Conservation (phyloP, 768 basidiomycete genomes). For the Pulveroboletus frians region DNA sequence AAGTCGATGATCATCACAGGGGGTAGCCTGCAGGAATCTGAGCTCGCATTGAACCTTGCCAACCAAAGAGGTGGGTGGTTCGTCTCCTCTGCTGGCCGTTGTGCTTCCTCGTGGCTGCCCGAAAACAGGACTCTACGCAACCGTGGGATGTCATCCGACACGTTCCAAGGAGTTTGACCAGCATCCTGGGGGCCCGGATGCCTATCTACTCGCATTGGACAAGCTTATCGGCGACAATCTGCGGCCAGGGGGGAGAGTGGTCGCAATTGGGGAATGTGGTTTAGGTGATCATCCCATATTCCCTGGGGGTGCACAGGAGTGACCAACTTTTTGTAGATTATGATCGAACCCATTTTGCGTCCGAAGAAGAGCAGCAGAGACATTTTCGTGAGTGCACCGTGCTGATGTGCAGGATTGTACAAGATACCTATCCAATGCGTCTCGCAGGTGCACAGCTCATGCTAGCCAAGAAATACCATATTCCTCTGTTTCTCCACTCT, state of each 20-base stretch:
- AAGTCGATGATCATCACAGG: constrained; percentile 74
- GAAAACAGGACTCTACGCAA: constrained; percentile 56
- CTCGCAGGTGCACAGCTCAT: constrained; percentile 47
- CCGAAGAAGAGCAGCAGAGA: constrained; percentile 51
- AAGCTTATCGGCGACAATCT: constrained; percentile 46
- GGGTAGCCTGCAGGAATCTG: constrained; percentile 60
- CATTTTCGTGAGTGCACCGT: constrained; percentile 52
- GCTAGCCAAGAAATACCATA: constrained; percentile 63
- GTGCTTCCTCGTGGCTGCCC: not conserved
- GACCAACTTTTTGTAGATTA: constrained; percentile 48
- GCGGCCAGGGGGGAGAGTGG: constrained; percentile 51
- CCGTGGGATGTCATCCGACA: constrained; percentile 79
- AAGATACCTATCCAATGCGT: not conserved
- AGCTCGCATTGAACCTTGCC: constrained; percentile 56
- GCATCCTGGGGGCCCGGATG: constrained; percentile 49
- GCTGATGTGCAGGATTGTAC: not conserved
- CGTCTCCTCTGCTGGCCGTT: not conserved
- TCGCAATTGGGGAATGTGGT: constrained; percentile 78
- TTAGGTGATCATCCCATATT: constrained; percentile 42
- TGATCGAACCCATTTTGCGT: constrained; percentile 64
- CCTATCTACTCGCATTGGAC: constrained; percentile 58
- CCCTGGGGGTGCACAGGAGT: not conserved
- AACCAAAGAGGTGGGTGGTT: constrained; percentile 42
- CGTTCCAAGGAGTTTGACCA: constrained; percentile 63
- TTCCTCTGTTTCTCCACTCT: constrained; percentile 80